phyloP scores from a whole-genome alignment of 2,329 filamentous ascomycete genomes.

The Sporothrix euskadiensis region DNA sequence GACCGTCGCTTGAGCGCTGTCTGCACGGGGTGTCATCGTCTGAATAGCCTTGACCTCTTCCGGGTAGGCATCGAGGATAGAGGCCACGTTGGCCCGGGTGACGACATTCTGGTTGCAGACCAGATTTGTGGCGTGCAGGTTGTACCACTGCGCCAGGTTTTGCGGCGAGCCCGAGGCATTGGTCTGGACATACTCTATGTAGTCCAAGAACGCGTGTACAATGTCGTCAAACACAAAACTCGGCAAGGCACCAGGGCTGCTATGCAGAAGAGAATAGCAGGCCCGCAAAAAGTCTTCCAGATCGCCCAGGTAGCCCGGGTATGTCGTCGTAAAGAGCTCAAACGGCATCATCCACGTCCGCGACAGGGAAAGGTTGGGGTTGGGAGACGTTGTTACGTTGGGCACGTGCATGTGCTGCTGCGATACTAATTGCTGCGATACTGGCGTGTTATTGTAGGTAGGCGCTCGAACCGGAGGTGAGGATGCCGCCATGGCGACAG shows the following conservation, averaged over 20 bases:
- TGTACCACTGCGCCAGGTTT: constrained; percentile 45
- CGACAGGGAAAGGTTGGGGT: neutral
- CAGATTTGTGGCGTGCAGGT: constrained; percentile 34
- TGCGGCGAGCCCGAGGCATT: neutral
- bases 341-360: constrained; percentile 36
- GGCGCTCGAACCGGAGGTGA: neutral
- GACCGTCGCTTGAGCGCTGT: neutral
- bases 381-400: neutral
- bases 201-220: constrained; percentile 49
- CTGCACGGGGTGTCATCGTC: neutral
- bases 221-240: constrained; percentile 56
- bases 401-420: neutral
- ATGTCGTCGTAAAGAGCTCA: constrained; percentile 44
- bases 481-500: neutral
- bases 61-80: constrained; percentile 31
- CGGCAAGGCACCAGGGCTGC: constrained; percentile 40
- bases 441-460: neutral
- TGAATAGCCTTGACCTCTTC: constrained; percentile 22
- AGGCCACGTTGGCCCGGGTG: constrained; percentile 27
- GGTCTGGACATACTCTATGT: constrained; percentile 44
- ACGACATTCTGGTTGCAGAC: constrained; percentile 37
- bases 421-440: neutral
- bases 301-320: constrained; percentile 47
- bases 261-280: constrained; percentile 46
- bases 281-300: constrained; percentile 48